Evolutionary conservation across 73 alveolate genomes (phyloP).

Genomic region (Paramecium sexaurelia): DNA sequence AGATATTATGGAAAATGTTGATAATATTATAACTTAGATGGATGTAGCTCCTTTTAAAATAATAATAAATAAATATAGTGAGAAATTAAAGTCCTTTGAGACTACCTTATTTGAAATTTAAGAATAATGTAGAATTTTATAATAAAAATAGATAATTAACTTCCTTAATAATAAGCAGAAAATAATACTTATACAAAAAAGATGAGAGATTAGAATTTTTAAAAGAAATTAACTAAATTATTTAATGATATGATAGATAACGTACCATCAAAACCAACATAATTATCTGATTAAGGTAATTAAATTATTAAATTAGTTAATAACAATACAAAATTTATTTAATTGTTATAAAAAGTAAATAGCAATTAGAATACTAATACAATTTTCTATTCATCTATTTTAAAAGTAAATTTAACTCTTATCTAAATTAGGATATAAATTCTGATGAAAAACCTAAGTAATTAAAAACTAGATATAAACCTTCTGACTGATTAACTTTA

Average conservation of each 20-base stretch:
- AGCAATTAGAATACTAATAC: slow-evolving; percentile 33
- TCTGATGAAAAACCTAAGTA: slow-evolving; percentile 37
- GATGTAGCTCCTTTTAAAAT: slow-evolving; percentile 56
- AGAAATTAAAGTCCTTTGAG: neutral
- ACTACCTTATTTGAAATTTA: neutral
- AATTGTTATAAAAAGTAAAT: slow-evolving; percentile 40
- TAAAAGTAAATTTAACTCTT: neutral
- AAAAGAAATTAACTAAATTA: neutral
- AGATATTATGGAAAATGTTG: slow-evolving; percentile 34
- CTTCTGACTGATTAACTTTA: neutral
- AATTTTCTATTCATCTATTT: neutral
- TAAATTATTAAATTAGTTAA: neutral
- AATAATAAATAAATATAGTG: slow-evolving; percentile 33
- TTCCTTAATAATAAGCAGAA: neutral
- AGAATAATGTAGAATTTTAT: neutral
- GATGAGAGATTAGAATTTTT: slow-evolving; percentile 3
- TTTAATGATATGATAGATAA: neutral
- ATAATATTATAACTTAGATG: slow-evolving; percentile 27
- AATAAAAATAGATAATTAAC: neutral
- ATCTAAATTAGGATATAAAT: slow-evolving; percentile 16
- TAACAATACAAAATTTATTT: slow-evolving; percentile 1
- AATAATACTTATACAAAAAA: neutral
- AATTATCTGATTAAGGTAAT: neutral
- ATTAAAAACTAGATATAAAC: neutral
- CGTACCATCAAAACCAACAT: neutral